Percentiles rank a stretch among this genome's conserved stretches.
These are phyloP conservation scores for Coccinonectria pachysandricola DNA, from an alignment of 2,329 filamentous ascomycete species.

Conservation along the genomic window DNA sequence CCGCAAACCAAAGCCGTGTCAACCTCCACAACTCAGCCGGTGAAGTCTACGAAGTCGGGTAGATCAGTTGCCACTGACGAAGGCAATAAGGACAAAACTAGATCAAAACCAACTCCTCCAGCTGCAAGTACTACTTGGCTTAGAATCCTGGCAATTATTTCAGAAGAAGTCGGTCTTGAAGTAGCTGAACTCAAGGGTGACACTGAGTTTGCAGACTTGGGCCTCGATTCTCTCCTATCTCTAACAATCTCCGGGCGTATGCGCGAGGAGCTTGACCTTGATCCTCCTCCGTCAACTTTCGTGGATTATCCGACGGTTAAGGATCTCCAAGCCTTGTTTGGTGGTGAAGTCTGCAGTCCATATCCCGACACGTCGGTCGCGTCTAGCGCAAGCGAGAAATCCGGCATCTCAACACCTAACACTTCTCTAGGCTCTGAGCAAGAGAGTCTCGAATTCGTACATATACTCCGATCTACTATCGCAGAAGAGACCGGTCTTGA, in stretches of 20 bases:
- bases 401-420: slow-evolving; percentile 30
- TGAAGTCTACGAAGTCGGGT: too few species aligned
- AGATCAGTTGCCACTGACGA: too few species aligned
- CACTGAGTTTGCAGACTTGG: slow-evolving; percentile 43
- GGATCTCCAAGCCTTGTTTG: slow-evolving; percentile 7
- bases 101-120: not conserved
- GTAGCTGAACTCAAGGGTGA: slow-evolving; percentile 49
- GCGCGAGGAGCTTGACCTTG: slow-evolving; percentile 42
- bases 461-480: slow-evolving; percentile 7
- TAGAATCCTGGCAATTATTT: slow-evolving; percentile 28
- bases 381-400: slow-evolving; percentile 53
- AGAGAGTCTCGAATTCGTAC: slow-evolving; percentile 3
- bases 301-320: slow-evolving; percentile 19
- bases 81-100: slow-evolving; percentile 19
- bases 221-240: slow-evolving; percentile 50
- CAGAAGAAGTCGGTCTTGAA: slow-evolving; percentile 63
- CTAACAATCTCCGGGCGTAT: slow-evolving; percentile 44
- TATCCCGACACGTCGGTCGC: slow-evolving; percentile 51
- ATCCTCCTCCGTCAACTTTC: slow-evolving; percentile 31
- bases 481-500: slow-evolving; percentile 12
- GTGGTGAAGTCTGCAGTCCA: slow-evolving; percentile 33
- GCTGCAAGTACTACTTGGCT: slow-evolving; percentile 4
- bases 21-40: not conserved
- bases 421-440: slow-evolving; percentile 9
- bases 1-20: not conserved